A percentile compares a stretch with the other conserved stretches of the same genome.
Conservation (phyloP, 352 stramenopile species). For the Lagenidium sp. region DNA sequence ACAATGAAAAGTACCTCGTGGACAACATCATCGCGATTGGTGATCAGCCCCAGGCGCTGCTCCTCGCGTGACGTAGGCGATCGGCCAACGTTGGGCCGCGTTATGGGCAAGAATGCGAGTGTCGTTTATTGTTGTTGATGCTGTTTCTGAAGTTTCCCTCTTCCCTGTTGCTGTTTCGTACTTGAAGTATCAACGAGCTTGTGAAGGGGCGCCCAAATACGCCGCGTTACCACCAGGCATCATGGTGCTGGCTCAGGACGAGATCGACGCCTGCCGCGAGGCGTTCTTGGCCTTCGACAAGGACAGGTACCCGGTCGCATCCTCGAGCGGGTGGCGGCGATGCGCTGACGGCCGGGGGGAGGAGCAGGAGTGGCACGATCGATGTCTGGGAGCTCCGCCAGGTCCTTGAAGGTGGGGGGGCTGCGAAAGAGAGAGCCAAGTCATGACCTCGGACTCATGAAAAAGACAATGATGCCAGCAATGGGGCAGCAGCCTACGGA, state of each 20-base stretch:
- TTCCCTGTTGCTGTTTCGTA: too few species aligned
- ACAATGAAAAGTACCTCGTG: slow-evolving; percentile 81
- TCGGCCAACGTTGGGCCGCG: too few species aligned
- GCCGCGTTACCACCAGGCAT: neutral
- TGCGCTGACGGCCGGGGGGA: neutral
- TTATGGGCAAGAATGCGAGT: too few species aligned
- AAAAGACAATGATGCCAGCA: slow-evolving; percentile 32
- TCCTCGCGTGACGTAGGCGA: too few species aligned
- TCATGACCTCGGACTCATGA: too few species aligned
- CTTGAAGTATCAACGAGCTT: too few species aligned
- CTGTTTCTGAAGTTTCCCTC: too few species aligned
- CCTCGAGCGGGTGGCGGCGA: neutral
- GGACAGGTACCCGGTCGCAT: slow-evolving; percentile 46
- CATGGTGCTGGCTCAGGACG: slow-evolving; percentile 91
- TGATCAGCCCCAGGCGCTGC: slow-evolving; percentile 45
- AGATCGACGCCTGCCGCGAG: slow-evolving; percentile 95
- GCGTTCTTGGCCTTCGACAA: slow-evolving; percentile 97
- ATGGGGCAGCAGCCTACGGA: slow-evolving; percentile 98
- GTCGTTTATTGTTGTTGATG: too few species aligned
- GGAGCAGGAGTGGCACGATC: slow-evolving; percentile 86
- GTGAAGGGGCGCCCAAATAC: neutral
- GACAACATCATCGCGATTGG: slow-evolving; percentile 71
- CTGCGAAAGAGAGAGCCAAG: neutral
- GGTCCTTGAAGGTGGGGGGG: slow-evolving; percentile 88
- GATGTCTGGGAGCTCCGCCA: slow-evolving; percentile 91